Conservation (phyloP, 495 filamentous ascomycete genomes). For the Penicillium tannophilum region DNA sequence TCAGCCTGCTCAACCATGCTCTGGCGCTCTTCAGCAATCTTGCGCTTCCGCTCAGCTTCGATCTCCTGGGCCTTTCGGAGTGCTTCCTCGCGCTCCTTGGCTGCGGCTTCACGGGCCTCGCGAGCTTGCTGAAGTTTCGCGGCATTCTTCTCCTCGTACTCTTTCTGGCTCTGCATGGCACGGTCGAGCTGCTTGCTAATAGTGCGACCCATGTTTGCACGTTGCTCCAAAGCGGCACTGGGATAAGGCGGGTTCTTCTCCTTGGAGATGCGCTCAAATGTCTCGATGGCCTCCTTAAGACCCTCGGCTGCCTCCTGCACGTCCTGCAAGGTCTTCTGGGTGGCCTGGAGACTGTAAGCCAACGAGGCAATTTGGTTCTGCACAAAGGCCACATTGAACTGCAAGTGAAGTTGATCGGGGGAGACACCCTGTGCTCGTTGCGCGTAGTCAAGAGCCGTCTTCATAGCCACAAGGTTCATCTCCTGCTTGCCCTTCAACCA, state of each 20-base stretch:
- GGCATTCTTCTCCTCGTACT: slow-evolving; percentile 93
- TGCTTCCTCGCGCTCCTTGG: slow-evolving; percentile 71
- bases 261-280: slow-evolving; percentile 77
- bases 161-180: slow-evolving; percentile 76
- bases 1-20: slow-evolving; percentile 76
- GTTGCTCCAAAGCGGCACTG: slow-evolving; percentile 83
- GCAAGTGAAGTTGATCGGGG: slow-evolving; percentile 83
- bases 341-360: slow-evolving; percentile 72
- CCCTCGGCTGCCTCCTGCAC: slow-evolving; percentile 76
- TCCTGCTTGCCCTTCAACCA: slow-evolving; percentile 82
- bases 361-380: slow-evolving; percentile 88
- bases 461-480: slow-evolving; percentile 75
- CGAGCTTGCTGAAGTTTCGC: slow-evolving; percentile 76
- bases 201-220: slow-evolving; percentile 95
- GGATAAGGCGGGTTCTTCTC: slow-evolving; percentile 89
- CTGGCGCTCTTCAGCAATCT: slow-evolving; percentile 80
- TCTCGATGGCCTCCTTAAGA: slow-evolving; percentile 87
- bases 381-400: slow-evolving; percentile 97
- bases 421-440: slow-evolving; percentile 77
- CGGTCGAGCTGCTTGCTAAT: slow-evolving; percentile 88
- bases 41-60: slow-evolving; percentile 69
- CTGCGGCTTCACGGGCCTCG: slow-evolving; percentile 73
- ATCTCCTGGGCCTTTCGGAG: slow-evolving; percentile 63
- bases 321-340: slow-evolving; percentile 74
- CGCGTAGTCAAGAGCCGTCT: slow-evolving; percentile 83